Evolutionary conservation across 208 protist species (phyloP).

Genomic region (Crithidia fasciculata): DNA sequence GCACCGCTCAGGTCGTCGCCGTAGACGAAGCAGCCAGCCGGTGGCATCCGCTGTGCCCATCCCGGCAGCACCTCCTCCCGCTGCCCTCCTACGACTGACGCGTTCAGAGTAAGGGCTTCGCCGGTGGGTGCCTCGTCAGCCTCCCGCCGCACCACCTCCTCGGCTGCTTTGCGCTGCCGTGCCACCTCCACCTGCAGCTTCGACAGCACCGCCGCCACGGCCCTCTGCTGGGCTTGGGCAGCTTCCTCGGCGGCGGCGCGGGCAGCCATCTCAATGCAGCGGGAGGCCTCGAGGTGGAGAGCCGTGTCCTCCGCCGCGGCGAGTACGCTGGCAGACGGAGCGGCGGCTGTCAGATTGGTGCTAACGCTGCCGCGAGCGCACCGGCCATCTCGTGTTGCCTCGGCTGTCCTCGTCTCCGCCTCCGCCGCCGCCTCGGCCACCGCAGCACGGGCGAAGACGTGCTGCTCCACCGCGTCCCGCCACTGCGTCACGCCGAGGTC

Average conservation of each 20-base stretch:
- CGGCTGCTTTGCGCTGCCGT: constrained; percentile 76
- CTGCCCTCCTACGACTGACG: not conserved
- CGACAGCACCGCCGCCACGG: constrained; percentile 20
- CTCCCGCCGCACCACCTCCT: constrained; percentile 91
- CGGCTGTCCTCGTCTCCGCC: not conserved
- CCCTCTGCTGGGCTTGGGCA: constrained; percentile 13
- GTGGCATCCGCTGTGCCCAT: constrained; percentile 79
- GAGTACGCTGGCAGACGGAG: not conserved
- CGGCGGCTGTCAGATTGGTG: not conserved
- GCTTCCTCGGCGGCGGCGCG: constrained; percentile 13
- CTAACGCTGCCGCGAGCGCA: not conserved
- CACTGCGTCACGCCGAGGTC: constrained; percentile 78
- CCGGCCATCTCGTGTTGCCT: not conserved
- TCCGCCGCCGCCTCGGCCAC: not conserved
- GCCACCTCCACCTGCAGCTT: constrained; percentile 30
- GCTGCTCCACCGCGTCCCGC: constrained; percentile 61
- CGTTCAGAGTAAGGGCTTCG: not conserved
- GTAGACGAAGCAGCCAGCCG: constrained; percentile 73
- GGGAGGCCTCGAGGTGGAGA: constrained; percentile 14
- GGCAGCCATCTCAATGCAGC: constrained; percentile 5
- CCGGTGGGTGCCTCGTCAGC: constrained; percentile 28
- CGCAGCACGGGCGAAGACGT: constrained; percentile 41
- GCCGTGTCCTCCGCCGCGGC: not conserved
- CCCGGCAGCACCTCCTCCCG: constrained; percentile 58
- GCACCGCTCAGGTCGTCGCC: constrained; percentile 84